Base-by-base conservation (phyloP, 2,329 filamentous ascomycete genomes). In the Acephala macrosclerotiorum region DNA sequence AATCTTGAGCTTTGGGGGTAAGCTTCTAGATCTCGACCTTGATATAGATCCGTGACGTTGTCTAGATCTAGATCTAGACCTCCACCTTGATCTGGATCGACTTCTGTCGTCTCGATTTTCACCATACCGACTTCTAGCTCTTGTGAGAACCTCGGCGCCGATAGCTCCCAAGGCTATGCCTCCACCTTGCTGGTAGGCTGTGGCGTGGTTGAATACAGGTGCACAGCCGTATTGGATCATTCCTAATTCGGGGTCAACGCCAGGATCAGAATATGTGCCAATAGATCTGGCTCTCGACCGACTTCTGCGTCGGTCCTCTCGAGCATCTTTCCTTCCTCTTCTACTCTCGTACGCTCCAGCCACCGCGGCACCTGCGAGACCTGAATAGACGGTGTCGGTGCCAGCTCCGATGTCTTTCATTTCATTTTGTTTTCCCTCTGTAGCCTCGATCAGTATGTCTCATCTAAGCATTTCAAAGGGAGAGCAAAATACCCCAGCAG, bases 191-290 rank as follows among this genome's bases (percentile, higher is more conserved):
- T 64, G 68, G 63, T 75, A 73, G 51, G 70, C 77, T 70, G 71
- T 73, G 69, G 70, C 70, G 60, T 73, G 77, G 70, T 80, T 80
- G 71, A 79, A 78, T 70, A 90, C 81, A 72, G 87, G 86, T 70
- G 84, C 82, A 75, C 80, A 82, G 72, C 87, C 87, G 81, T 90
- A 90, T 77, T 89, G 85, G 83, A 90, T 85, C 83, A 89, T 83
- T 80, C 87, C 87, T 87, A 89, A 80, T 80, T 88, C 86, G 81
- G 83, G 84, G 86, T 89, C 87, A 89, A 74, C 69, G 70, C 78
- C 79, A 75, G 80, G 79, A 77, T 84, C 82, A 73, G 82, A 82
- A 79, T 82, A 79, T 73, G 75, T 76, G 76, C 77, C 78, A 66
- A 73, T 73, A 71, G 85, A 86, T 79, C 82, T 84, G 80, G 82